Conservation (phyloP, 257 asterid genomes). For the Solanum pinnatisectum region DNA sequence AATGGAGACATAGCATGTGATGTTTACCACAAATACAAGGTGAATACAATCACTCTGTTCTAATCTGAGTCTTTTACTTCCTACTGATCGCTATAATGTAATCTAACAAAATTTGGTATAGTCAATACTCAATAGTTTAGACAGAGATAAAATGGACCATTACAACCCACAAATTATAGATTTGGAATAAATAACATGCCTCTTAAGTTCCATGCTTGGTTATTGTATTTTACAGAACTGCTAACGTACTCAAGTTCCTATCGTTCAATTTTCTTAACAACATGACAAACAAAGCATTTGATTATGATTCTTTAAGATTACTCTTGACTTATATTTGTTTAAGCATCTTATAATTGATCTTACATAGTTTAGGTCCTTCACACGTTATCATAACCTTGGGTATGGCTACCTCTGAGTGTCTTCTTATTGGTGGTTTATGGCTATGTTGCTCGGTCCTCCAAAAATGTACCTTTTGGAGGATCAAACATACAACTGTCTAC, state of each 20-base stretch:
- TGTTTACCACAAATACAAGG: conserved; percentile 46
- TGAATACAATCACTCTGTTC: neutral
- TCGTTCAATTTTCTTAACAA: neutral
- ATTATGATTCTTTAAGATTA: neutral
- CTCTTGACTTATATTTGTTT: neutral
- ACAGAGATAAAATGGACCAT: neutral
- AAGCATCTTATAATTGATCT: neutral
- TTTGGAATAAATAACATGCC: neutral
- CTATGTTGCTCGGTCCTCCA: neutral
- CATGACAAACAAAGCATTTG: neutral
- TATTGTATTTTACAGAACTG: neutral
- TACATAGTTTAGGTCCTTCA: neutral
- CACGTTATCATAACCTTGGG: neutral
- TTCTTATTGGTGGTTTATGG: neutral
- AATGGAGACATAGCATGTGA: conserved; percentile 40
- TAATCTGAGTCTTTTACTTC: neutral
- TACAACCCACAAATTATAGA: neutral
- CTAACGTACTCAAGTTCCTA: neutral
- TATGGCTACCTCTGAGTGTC: neutral
- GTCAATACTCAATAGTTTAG: neutral
- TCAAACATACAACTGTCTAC: neutral
- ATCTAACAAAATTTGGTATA: neutral
- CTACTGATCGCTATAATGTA: neutral
- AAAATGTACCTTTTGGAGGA: neutral
- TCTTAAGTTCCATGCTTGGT: neutral